These are phyloP conservation scores for Conidiobolus incongruus DNA, from an alignment of 371 early-diverging fungal genomes.

Conservation along the genomic window DNA sequence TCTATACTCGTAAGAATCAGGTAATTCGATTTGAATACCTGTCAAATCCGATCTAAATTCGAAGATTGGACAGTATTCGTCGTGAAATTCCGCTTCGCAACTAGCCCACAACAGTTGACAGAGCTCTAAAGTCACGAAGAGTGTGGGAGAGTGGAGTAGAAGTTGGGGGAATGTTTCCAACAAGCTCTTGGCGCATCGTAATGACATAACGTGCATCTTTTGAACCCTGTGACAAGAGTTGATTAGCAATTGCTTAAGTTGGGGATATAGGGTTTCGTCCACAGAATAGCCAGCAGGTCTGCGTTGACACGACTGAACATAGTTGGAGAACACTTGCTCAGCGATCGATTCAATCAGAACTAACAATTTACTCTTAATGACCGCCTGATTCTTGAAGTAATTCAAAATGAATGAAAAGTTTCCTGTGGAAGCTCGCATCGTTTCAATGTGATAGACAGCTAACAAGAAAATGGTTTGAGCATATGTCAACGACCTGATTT, in stretches of 20 bases:
- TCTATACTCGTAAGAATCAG: constrained; percentile 54
- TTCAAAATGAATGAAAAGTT: constrained; percentile 42
- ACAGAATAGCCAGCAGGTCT: constrained; percentile 21
- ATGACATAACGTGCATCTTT: constrained; percentile 34
- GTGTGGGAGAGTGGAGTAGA: constrained; percentile 33
- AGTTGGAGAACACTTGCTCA: constrained; percentile 12
- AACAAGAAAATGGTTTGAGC: constrained; percentile 60
- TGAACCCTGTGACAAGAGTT: constrained; percentile 37
- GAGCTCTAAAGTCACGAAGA: constrained; percentile 41
- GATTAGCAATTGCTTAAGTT: constrained; percentile 34
- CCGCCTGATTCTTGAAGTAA: constrained; percentile 71
- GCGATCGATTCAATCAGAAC: constrained; percentile 50
- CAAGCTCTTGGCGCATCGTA: constrained; percentile 25
- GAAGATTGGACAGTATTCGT: constrained; percentile 55
- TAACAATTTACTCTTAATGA: constrained; percentile 40
- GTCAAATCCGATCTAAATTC: constrained; percentile 38
- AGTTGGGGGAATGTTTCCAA: constrained; percentile 40
- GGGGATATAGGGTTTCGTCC: constrained; percentile 18
- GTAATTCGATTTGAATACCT: constrained; percentile 40
- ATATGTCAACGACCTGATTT: constrained; percentile 39
- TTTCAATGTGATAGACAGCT: constrained; percentile 66
- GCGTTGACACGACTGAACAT: constrained; percentile 15
- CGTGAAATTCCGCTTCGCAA: constrained; percentile 57
- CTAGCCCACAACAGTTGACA: constrained; percentile 56
- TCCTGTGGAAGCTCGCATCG: constrained; percentile 43